Conservation (phyloP, 148 eudicot species). For the Heliosperma pusillum region DNA sequence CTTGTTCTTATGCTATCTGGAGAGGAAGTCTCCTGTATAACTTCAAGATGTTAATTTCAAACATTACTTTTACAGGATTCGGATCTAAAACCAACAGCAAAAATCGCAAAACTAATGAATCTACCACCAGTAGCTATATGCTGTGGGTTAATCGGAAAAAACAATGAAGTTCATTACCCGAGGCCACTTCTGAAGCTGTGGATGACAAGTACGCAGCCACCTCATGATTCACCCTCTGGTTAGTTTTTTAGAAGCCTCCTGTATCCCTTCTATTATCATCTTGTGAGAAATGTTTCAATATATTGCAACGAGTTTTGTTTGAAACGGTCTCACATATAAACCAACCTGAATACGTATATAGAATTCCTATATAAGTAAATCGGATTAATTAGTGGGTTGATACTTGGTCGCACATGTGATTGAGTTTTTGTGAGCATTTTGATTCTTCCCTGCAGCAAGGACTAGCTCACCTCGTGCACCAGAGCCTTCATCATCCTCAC, state of each 20-base stretch:
- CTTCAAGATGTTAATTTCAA: background rate
- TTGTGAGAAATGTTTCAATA: background rate
- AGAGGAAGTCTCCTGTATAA: background rate
- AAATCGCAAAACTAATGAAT: conserved; percentile 53
- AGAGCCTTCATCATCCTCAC: conserved; percentile 59
- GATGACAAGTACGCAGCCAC: conserved; percentile 52
- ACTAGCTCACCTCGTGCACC: conserved; percentile 48
- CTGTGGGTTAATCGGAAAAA: conserved; percentile 41
- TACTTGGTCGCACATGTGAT: background rate
- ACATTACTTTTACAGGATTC: conserved; percentile 29
- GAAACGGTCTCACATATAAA: too few species aligned
- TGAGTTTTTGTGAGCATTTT: background rate
- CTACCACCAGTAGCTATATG: conserved; percentile 67
- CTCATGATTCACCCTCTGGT: conserved; percentile 73
- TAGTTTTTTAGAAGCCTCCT: conserved; percentile 19
- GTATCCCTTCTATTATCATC: conserved; percentile 4
- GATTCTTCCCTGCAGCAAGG: conserved; percentile 40
- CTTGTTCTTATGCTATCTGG: background rate
- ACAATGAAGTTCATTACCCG: conserved; percentile 57
- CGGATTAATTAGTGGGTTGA: too few species aligned
- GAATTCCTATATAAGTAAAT: too few species aligned
- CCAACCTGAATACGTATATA: too few species aligned
- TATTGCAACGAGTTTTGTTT: background rate
- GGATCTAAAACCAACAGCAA: conserved; percentile 37
- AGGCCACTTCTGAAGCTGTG: conserved; percentile 59